Base-by-base conservation (phyloP, 441 rosid species). In the Pelargonium fulgidum region DNA sequence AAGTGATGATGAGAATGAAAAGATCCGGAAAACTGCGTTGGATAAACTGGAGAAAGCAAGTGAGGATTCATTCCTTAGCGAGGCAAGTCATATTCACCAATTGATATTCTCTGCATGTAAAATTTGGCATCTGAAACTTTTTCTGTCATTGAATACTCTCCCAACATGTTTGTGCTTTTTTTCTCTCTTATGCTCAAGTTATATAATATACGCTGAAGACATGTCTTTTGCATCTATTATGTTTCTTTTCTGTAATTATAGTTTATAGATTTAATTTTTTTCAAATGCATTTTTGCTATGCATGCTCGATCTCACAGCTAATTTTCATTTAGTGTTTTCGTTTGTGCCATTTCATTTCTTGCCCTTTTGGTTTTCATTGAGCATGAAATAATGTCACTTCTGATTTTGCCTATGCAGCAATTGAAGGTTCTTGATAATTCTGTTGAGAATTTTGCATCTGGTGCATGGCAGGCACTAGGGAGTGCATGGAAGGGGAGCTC, bases 381-480 rank as follows among this genome's bases (percentile, higher is more conserved):
- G 48, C 66, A 50, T 68, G 48, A 39, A 17, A 20, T 58, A 19
- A 58, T 64, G 45, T 14, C 62, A 5, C n/a, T 39, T 73, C 48
- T 69, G 54, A 44, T 22, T 41, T 45, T 65, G 67, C 63, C 3
- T 20, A 20, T 73, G 68, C 80, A 92, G 97, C 84, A 93, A 33
- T 79, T 92, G 81, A 89, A 87, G 82, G 90, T 81, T 81, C 77
- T 94, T 17, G 99, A 94, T 82, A 79, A 75, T 79, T 90, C 96
- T 41, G 89, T 94, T 73, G 99, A 92, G 87, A 90, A 82, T 79
- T 85, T 94, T 50, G 87, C 97, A 66, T 85, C 94, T 22, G 99
- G 97, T 73, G 99, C 99, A 22, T 94, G 99, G 99, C 88, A 86
- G 70, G 96, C 93, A 70, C 69, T 90, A 17, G 98, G 97, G 70